Evolutionary conservation across 192 early-diverging fungal genomes (phyloP).

Genomic region (Phycomyces nitens): DNA sequence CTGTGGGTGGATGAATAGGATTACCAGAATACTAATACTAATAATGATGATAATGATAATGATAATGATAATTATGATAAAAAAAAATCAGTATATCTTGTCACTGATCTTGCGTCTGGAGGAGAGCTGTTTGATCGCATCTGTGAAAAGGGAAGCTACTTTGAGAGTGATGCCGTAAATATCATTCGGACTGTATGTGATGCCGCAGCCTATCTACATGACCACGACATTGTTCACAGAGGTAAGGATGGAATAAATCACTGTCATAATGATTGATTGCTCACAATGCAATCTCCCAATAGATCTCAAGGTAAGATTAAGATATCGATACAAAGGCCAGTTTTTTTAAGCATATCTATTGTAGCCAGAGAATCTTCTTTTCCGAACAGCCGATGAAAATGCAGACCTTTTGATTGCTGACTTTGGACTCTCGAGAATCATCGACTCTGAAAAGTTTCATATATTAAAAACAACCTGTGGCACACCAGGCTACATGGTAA

Average conservation of each 20-base stretch:
- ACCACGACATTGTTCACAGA: slow-evolving; percentile 83
- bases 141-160: slow-evolving; percentile 60
- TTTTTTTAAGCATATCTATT: not conserved
- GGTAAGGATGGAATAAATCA: slow-evolving; percentile 37
- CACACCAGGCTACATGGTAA: slow-evolving; percentile 79
- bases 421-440: slow-evolving; percentile 73
- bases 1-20: no score
- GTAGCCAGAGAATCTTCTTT: slow-evolving; percentile 80
- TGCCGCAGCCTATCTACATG: slow-evolving; percentile 81
- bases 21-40: no score
- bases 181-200: slow-evolving; percentile 75
- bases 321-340: not conserved
- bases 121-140: slow-evolving; percentile 95
- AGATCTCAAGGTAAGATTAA: slow-evolving; percentile 34
- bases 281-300: no score
- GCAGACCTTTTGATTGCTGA: slow-evolving; percentile 72
- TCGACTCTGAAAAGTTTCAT: slow-evolving; percentile 57
- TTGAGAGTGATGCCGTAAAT: slow-evolving; percentile 78
- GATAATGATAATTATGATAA: no score
- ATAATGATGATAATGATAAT: no score
- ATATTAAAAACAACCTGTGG: slow-evolving; percentile 71
- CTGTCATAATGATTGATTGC: no score
- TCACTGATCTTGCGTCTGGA: slow-evolving; percentile 79
- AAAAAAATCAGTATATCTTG: slow-evolving; percentile 78
- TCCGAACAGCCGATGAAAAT: slow-evolving; percentile 54